Base-by-base conservation (phyloP, 306 rosid species). In the Medicago lupulina region DNA sequence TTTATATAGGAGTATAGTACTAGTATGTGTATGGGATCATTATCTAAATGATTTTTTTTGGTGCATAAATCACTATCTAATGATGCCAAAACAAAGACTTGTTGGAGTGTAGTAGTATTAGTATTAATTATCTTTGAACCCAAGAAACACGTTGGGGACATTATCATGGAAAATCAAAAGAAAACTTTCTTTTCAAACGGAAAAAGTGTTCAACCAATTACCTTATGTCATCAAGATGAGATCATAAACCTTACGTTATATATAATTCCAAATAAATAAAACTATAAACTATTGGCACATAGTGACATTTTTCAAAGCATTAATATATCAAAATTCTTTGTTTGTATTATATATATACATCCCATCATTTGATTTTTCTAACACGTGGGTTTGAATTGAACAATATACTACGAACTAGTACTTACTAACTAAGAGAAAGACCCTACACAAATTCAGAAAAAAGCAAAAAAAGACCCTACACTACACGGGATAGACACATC, bases 321-420 rank as follows among this genome's bases (percentile, higher is more conserved):
- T 17, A 66, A 5, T 12, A 19, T 16, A 36, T 31, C 25, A 63
- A 15, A 34, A 34, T 63, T 82, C 49, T 60, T 60, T 23, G 14
- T 66, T 58, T 21, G 8, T 57, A 19, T 57, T 9, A 5, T 41
- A 73, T 25, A 19, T 39, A n/a, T 11, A 23, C 34, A 0, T 34
- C 38, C 39, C 62, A 34, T 9, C 15, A 44, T 13, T 34, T 14
- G 17, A 28, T 47, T 74, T 87, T 82, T 76, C 90, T 25, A 76
- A 73, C 91, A 82, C 86, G 51, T 80, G 87, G 74, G 10, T 66
- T 85, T 70, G 85, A 83, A 81, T 81, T 49, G 77, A 80, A 73
- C 69, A 44, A 71, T 71, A 46, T 77, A 43, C 38, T 28, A 6
- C n/a, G 19, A 13, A 60, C 66, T 14, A 60, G 8, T 28, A 18